Evolutionary conservation across 257 asterid genomes (phyloP).

Genomic region (Nicotiana obtusifolia): DNA sequence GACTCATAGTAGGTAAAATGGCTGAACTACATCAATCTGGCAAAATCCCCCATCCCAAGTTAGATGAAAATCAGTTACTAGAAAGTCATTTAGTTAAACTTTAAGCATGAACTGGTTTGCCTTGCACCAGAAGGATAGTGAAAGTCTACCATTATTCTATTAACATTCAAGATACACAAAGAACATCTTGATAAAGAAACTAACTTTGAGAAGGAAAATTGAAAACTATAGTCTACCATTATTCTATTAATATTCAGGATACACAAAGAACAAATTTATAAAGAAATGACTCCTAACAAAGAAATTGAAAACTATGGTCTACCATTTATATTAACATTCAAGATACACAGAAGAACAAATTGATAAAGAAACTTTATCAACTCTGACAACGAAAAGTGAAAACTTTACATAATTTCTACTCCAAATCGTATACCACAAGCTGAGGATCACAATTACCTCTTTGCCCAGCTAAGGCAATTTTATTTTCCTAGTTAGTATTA

Average conservation of each 20-base stretch:
- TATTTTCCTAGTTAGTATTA: not conserved
- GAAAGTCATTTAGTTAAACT: not conserved
- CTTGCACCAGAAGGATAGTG: slow-evolving; percentile 31
- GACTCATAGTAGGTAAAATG: not conserved
- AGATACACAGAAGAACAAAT: not conserved
- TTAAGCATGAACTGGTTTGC: not conserved
- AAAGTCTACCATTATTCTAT: slow-evolving; percentile 12
- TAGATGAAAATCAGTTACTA: not conserved
- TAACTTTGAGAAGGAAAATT: slow-evolving; percentile 13
- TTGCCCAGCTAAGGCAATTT: not conserved
- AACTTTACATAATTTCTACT: not conserved
- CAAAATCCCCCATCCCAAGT: not conserved
- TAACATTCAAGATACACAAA: not conserved
- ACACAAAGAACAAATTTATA: slow-evolving; percentile 20
- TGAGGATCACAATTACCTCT: not conserved
- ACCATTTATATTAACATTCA: slow-evolving; percentile 1
- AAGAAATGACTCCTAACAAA: slow-evolving; percentile 17
- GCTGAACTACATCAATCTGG: slow-evolving; percentile 2
- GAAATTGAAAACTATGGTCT: not conserved
- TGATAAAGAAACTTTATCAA: not conserved
- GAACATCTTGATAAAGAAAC: not conserved
- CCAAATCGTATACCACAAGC: not conserved
- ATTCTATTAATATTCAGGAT: slow-evolving; percentile 1
- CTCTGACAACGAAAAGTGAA: slow-evolving; percentile 15
- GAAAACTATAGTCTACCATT: not conserved